Base-by-base conservation (phyloP, 1,284 basidiomycete genomes). In the Ganoderma lucidum region DNA sequence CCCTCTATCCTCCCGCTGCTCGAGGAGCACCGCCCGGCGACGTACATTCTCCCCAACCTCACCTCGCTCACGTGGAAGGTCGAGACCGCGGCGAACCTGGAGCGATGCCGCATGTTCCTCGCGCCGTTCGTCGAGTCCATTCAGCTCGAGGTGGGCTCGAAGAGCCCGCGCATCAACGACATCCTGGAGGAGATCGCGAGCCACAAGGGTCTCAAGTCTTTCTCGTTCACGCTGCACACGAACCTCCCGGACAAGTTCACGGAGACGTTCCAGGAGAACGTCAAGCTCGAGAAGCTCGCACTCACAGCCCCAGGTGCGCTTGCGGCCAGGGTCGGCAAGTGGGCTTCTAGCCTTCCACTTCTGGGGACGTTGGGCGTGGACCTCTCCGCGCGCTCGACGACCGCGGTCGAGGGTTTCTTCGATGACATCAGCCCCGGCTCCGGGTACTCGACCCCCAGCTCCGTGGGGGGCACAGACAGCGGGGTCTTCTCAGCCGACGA, bases 401-500 rank as follows among this genome's bases (percentile, higher is more conserved):
- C 87, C 35, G 88, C 90, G 0, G 89, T 93, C 23, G 90, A 93
- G 79, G 89, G 89, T 17, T 94, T 94, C 80, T 93, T 94, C 77
- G 88, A 90, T 76, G 88, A 92, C 64, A 81, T 93, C 73, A 81
- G 79, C 69, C 81, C 86, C 42, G 84, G 85, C 41, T 92, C 91
- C 0, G 92, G 92, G 14, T 84, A 84, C 70, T 87, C 86, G 37
- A 91, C 92, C 4, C 92, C 92, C 2, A 87, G 84, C 72, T 90
- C 90, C 19, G 83, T 86, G 23, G 85, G 84, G 86, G 75, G 89
- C 63, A 90, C 86, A 44, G 92, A 93, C 78, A 92, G 90, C 74
- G 91, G 91, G 42, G 86, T 93, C 69, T 92, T 92, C 81, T 92
- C 91, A 64, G 88, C 84, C 63, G 90, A 92, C 66, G 91, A 93